Percentiles rank a stretch among this genome's conserved stretches.
phyloP scores from a whole-genome alignment of 2,329 filamentous ascomycete genomes.

The Talaromyces sp. region DNA sequence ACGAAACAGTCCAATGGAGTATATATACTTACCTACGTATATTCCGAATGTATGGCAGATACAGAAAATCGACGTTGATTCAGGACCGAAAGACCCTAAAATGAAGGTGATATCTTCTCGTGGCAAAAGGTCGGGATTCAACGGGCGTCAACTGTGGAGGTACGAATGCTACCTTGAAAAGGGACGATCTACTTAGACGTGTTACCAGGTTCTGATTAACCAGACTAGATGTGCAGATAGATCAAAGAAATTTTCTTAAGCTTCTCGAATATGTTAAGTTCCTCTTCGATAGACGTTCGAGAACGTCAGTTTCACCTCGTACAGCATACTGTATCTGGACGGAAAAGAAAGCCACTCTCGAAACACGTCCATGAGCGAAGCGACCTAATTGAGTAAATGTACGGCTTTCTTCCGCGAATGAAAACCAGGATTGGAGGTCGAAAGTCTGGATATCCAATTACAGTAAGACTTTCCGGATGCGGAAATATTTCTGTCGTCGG shows the following conservation, averaged over 20 bases:
- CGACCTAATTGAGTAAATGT: background rate
- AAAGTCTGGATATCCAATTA: conserved; percentile 1
- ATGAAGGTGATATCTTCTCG: background rate
- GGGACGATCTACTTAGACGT: background rate
- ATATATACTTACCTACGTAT: background rate
- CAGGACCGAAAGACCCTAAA: background rate
- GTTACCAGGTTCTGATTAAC: no score
- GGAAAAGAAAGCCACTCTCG: background rate
- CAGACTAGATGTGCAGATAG: background rate
- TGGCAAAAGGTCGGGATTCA: background rate
- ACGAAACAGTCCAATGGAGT: background rate
- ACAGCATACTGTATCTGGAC: background rate
- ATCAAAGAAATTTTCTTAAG: no score
- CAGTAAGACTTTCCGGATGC: conserved; percentile 5
- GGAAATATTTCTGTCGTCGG: background rate
- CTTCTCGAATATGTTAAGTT: background rate
- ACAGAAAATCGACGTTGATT: background rate
- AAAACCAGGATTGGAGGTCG: background rate
- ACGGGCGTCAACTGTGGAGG: background rate
- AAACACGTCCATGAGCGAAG: background rate
- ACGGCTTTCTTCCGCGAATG: background rate
- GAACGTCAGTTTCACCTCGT: background rate
- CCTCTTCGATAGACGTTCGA: background rate
- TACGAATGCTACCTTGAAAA: background rate
- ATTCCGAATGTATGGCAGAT: background rate